Base-by-base conservation (phyloP, 2,329 filamentous ascomycete species). In the Exophiala sp. region DNA sequence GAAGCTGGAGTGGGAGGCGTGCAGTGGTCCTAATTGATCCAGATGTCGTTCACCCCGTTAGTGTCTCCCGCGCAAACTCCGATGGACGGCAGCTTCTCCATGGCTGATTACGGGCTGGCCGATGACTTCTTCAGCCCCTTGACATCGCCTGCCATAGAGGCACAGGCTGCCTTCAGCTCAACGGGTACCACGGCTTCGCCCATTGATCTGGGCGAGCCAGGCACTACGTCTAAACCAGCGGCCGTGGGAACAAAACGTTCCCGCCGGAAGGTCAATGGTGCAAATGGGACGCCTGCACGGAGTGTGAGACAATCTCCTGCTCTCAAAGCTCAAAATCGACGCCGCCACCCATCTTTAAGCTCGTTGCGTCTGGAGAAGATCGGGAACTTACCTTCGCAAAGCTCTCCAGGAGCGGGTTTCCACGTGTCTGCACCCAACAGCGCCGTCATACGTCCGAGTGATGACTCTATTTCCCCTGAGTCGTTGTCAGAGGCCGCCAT, bases 41-140 rank as follows among this genome's bases (percentile, higher is more conserved):
- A 75, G 72, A 67, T 70, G 43, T 65, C 72, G 10, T 75, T 74
- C 59, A 75, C 73, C 7, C 73, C 73, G 16, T 65, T 74, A 32
- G 66, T 75, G 22, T 75, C 73, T 42, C 73, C 73, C 9, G 73
- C 73, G 19, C 73, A 75, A 66, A 75, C 73, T 6, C 73, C 73
- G 2, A 61, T 74, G 50, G 72, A 75, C 53, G 66, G 66, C 24
- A 69, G 72, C 57, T 72, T 73, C 46, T 66, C 68, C 46, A 63
- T 74, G 34, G 68, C 70, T 8, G 71, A 74, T 55, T 75, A 73
- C 57, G 67, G 71, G 8, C 68, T 71, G 19, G 70, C 71, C 8
- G 69, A 71, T 41, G 72, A 75, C 59, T 72, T 73, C 58, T 74
- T 75, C 55, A 75, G 71, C 19, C 73, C 73, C 19, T 64, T 75